Conservation (phyloP, 208 protist genomes). For the Acanthamoeba healyi region DNA sequence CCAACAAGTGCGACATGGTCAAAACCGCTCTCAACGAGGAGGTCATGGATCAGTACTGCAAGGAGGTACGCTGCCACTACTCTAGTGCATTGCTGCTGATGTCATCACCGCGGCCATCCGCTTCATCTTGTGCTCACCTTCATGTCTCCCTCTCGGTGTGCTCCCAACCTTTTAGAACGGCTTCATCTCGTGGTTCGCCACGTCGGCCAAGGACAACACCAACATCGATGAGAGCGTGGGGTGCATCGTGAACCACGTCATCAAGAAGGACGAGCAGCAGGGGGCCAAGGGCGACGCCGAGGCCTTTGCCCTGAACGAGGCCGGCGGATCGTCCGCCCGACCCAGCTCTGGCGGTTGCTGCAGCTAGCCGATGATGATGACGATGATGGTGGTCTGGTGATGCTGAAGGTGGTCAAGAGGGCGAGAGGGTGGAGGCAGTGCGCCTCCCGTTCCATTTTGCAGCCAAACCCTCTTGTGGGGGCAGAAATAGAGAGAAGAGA, state of each 20-base stretch:
- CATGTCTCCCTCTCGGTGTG: too few species aligned
- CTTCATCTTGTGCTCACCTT: too few species aligned
- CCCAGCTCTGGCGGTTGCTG: constrained; percentile 56
- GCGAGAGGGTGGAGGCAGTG: too few species aligned
- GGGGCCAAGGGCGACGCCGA: background rate
- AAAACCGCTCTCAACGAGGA: constrained; percentile 83
- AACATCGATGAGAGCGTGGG: constrained; percentile 87
- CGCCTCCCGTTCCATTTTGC: too few species aligned
- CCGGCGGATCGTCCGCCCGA: background rate
- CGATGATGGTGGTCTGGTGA: too few species aligned
- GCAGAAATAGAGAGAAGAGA: too few species aligned
- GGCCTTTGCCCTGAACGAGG: background rate
- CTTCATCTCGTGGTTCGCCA: constrained; percentile 80
- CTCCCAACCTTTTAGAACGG: background rate
- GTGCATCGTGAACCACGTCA: constrained; percentile 83
- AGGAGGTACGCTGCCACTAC: constrained; percentile 81
- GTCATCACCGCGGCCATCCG: too few species aligned
- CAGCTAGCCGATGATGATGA: background rate
- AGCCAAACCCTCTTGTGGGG: too few species aligned
- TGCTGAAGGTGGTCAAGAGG: too few species aligned
- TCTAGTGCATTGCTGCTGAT: too few species aligned
- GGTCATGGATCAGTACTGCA: constrained; percentile 86
- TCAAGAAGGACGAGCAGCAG: constrained; percentile 17
- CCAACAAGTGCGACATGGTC: constrained; percentile 89
- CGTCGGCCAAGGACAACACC: constrained; percentile 89